Evolutionary conservation across 2,329 filamentous ascomycete genomes (phyloP).

Genomic region (Passalora sequoiae): DNA sequence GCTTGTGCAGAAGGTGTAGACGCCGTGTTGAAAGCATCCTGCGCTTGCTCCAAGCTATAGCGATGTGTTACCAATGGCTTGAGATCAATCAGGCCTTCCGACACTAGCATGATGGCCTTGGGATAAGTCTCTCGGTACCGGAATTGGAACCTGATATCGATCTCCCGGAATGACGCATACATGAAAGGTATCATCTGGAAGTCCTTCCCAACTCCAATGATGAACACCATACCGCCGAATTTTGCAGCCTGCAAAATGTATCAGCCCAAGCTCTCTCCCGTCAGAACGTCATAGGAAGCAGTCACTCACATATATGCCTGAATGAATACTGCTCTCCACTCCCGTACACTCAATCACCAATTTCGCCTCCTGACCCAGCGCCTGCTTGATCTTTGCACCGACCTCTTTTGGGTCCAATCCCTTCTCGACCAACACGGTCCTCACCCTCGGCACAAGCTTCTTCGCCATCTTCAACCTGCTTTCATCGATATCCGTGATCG

Average conservation of each 20-base stretch:
- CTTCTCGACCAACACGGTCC: conserved; percentile 35
- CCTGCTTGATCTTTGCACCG: conserved; percentile 35
- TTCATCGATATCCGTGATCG: conserved; percentile 43
- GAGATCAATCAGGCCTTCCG: conserved; percentile 36
- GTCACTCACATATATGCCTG: conserved; percentile 31
- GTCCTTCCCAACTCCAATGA: conserved; percentile 36
- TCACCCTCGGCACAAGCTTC: conserved; percentile 34
- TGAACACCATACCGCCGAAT: conserved; percentile 37
- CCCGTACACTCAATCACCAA: conserved; percentile 36
- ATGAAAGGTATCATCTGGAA: conserved; percentile 38
- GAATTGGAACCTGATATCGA: conserved; percentile 39
- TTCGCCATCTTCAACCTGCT: conserved; percentile 37
- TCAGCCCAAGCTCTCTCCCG: background rate
- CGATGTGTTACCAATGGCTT: conserved; percentile 39
- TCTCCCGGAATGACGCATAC: conserved; percentile 35
- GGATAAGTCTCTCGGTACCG: conserved; percentile 40
- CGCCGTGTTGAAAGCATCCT: conserved; percentile 36
- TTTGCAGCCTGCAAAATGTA: conserved; percentile 22
- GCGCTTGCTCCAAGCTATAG: conserved; percentile 35
- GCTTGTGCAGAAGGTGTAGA: conserved; percentile 34
- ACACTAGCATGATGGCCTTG: conserved; percentile 39
- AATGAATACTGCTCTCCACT: conserved; percentile 31
- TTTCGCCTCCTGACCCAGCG: conserved; percentile 31
- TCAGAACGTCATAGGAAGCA: no score
- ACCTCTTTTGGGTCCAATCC: conserved; percentile 35